These are phyloP conservation scores for Chondrostereum purpureum DNA, from an alignment of 1,284 basidiomycete genomes.

Conservation along the genomic window DNA sequence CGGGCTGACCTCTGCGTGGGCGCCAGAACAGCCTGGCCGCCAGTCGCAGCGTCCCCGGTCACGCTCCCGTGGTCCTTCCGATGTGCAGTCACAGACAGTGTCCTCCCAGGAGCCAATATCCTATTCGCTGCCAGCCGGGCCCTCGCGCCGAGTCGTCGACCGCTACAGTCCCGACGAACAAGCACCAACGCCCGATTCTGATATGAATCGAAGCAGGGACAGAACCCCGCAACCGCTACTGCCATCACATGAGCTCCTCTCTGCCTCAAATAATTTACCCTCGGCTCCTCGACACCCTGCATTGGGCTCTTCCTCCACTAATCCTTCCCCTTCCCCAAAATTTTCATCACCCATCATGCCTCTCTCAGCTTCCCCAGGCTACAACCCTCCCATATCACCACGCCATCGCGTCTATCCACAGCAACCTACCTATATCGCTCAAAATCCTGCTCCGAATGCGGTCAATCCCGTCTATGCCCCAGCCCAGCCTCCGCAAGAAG, in stretches of 20 bases:
- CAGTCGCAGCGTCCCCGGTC: constrained; percentile 3
- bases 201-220: constrained; percentile 19
- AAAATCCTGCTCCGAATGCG: constrained; percentile 44
- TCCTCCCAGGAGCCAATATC: constrained; percentile 19
- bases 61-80: not conserved
- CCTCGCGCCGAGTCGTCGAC: constrained; percentile 38
- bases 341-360: constrained; percentile 32
- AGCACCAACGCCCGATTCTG: constrained; percentile 23
- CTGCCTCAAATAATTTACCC: constrained; percentile 25
- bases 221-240: constrained; percentile 14
- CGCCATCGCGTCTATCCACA: constrained; percentile 63
- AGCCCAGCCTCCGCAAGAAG: constrained; percentile 51
- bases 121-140: constrained; percentile 33
- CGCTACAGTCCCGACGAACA: constrained; percentile 44
- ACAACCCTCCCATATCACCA: constrained; percentile 53
- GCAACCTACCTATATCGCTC: constrained; percentile 70
- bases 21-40: not conserved
- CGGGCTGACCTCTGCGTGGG: constrained; percentile 1
- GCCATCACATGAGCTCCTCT: constrained; percentile 19
- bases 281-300: constrained; percentile 39
- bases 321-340: constrained; percentile 3
- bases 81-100: not conserved
- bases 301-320: constrained; percentile 29
- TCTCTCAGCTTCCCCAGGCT: constrained; percentile 52
- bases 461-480: constrained; percentile 55